A percentile compares a stretch with the other conserved stretches of the same genome.
Conservation (phyloP, 768 basidiomycete species). For the Leccinellum rugosiceps region DNA sequence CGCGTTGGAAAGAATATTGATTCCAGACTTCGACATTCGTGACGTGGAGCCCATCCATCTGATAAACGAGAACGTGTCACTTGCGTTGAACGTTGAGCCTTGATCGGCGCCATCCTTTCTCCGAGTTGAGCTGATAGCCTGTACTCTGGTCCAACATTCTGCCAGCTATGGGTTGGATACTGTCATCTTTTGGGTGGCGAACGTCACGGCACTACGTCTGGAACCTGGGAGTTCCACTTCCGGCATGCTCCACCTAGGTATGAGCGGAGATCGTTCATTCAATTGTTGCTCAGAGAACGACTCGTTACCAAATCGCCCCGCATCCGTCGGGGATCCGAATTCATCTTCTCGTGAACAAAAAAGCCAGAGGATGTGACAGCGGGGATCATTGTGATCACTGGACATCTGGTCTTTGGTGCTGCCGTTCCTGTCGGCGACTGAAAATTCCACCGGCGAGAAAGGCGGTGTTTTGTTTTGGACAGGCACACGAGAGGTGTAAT, state of each 20-base stretch:
- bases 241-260: background rate
- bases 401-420: background rate
- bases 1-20: background rate
- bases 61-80: background rate
- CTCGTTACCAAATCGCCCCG: background rate
- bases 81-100: background rate
- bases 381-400: background rate
- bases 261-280: background rate
- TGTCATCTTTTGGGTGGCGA: background rate
- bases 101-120: background rate
- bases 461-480: background rate
- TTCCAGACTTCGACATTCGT: background rate
- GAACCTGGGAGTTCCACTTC: background rate
- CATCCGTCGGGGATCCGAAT: background rate
- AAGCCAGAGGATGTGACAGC: background rate
- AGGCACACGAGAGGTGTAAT: background rate
- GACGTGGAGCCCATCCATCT: background rate
- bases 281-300: background rate
- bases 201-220: background rate
- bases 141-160: background rate
- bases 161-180: background rate
- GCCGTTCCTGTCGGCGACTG: slow-evolving; percentile 11
- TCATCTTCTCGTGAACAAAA: background rate
- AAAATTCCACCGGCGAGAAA: slow-evolving; percentile 1
- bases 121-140: background rate